Percentiles rank a stretch among this genome's conserved stretches.
Evolutionary conservation across 1,284 basidiomycete species (phyloP).

Genomic region (Ganoderma multipileum): DNA sequence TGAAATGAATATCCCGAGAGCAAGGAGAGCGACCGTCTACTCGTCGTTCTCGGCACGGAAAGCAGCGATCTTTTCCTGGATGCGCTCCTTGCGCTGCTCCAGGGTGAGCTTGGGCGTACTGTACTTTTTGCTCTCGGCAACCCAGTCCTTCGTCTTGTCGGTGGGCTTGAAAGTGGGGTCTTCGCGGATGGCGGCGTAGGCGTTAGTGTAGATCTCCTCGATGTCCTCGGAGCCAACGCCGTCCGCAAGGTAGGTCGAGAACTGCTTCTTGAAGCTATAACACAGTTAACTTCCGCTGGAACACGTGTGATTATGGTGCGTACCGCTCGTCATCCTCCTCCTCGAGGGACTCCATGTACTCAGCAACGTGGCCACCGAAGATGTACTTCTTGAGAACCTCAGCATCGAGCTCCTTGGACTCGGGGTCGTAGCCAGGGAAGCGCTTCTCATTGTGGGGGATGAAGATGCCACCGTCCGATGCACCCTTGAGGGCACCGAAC

Average conservation of each 20-base stretch:
- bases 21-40: constrained; percentile 43
- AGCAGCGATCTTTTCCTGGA: constrained; percentile 85
- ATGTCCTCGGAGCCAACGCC: constrained; percentile 97
- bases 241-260: constrained; percentile 94
- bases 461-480: constrained; percentile 97
- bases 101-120: constrained; percentile 76
- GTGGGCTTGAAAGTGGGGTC: constrained; percentile 92
- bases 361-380: constrained; percentile 96
- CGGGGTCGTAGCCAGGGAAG: constrained; percentile 98
- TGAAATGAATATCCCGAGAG: constrained; percentile 20
- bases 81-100: constrained; percentile 79
- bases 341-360: constrained; percentile 99
- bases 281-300: background rate
- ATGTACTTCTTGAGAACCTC: constrained; percentile 99
- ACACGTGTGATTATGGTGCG: constrained; percentile 32
- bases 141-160: constrained; percentile 95
- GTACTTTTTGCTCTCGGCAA: constrained; percentile 84
- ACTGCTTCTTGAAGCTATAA: constrained; percentile 96
- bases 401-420: constrained; percentile 93
- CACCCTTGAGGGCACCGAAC: constrained; percentile 99
- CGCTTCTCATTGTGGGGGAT: constrained; percentile 98
- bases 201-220: constrained; percentile 94
- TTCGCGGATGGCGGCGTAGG: constrained; percentile 94
- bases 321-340: constrained; percentile 99
- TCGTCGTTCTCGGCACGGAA: constrained; percentile 78